These are phyloP conservation scores for Kazachstania sp. DNA, from an alignment of 1,139 yeast genomes.

Conservation along the genomic window DNA sequence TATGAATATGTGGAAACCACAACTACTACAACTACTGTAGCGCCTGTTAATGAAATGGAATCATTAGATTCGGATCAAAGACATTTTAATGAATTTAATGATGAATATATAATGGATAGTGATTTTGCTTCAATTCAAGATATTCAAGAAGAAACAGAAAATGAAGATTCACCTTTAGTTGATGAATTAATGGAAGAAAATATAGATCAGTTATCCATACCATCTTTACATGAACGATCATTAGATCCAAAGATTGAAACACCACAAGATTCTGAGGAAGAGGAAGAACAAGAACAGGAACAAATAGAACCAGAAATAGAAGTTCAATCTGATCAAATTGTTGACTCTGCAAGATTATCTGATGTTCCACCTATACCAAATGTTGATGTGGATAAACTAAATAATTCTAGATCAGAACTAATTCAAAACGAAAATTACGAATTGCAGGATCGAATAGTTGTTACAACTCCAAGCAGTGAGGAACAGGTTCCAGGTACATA, in stretches of 20 bases:
- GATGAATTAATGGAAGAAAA: too few relatives aligned
- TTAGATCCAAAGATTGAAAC: neutral
- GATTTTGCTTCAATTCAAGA: conserved; percentile 4
- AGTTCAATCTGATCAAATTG: neutral
- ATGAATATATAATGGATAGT: conserved; percentile 13
- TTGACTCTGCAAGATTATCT: neutral
- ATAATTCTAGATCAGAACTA: neutral
- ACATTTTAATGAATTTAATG: conserved; percentile 29
- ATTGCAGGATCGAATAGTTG: neutral
- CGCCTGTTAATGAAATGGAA: conserved; percentile 11
- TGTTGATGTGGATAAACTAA: neutral
- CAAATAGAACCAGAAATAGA: too few relatives aligned
- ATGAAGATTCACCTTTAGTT: neutral
- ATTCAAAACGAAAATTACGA: neutral
- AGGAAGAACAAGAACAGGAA: too few relatives aligned
- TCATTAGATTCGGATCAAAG: conserved; percentile 9
- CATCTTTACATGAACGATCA: neutral
- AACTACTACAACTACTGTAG: conserved; percentile 23
- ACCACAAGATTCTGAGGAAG: too few relatives aligned
- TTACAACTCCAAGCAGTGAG: neutral
- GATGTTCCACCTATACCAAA: neutral
- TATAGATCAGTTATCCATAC: too few relatives aligned
- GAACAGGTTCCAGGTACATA: conserved; percentile 2
- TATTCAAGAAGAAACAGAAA: conserved; percentile 7
- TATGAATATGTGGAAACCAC: conserved; percentile 29